Evolutionary conservation across 2,329 filamentous ascomycete genomes (phyloP).

Genomic region (Aspergillus brunneoviolaceus): DNA sequence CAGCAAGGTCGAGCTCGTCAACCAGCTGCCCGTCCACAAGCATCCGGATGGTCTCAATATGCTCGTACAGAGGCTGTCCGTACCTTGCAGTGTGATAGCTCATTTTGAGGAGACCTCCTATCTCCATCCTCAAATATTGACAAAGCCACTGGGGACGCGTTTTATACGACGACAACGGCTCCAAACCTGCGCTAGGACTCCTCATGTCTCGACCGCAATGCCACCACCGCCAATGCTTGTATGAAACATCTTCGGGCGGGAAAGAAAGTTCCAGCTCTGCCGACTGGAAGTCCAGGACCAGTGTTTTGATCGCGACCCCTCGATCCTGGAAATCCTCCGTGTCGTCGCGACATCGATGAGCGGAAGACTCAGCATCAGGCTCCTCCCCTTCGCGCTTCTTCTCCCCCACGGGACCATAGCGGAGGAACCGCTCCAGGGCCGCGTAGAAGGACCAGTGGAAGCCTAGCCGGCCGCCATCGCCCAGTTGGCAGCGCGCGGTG

Average conservation of each 20-base stretch:
- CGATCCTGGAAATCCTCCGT: not conserved
- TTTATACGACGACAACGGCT: not conserved
- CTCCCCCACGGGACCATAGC: conserved; percentile 12
- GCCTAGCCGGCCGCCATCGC: conserved; percentile 8
- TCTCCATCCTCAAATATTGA: not conserved
- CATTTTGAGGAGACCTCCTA: not conserved
- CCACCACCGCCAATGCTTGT: not conserved
- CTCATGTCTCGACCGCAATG: not conserved
- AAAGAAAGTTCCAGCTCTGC: conserved; percentile 1
- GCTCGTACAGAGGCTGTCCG: conserved; percentile 7
- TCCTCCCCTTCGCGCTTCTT: not conserved
- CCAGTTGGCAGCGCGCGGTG: not conserved
- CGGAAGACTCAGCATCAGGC: too few species aligned
- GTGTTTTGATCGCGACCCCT: conserved; percentile 1
- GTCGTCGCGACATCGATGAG: too few species aligned
- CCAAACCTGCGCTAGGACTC: not conserved
- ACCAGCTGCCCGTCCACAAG: conserved; percentile 1
- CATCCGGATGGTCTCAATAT: conserved; percentile 5
- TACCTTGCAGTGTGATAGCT: not conserved
- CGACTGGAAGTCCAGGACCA: conserved; percentile 11
- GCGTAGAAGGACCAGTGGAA: conserved; percentile 19
- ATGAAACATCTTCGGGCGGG: not conserved
- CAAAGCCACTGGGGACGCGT: conserved; percentile 1
- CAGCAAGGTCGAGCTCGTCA: too few species aligned
- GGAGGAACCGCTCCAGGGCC: conserved; percentile 16